Base-by-base conservation (phyloP, 129 eudicot genomes). In the Flaveria bidentis region DNA sequence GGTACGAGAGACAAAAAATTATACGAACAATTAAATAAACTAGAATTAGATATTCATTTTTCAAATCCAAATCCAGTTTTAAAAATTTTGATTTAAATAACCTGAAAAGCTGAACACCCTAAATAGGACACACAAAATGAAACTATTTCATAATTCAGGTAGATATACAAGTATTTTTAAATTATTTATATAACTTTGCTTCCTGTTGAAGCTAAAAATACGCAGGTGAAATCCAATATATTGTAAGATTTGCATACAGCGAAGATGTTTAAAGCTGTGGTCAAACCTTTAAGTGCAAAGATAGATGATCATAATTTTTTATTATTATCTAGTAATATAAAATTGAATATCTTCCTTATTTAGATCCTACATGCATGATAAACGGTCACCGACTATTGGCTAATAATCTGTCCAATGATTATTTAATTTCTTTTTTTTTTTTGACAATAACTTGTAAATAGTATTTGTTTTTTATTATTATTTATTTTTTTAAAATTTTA, bases 201-300 rank as follows among this genome's bases (percentile, higher is more conserved):
- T 76, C 36, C 47, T 4, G 30, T 30, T 39, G 63, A 65, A 65
- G 65, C 44, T n/a, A 49, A 64, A 49, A 76, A 76, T 49, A 49
- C 6, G 46, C 28, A n/a, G 8, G 4, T 28, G 18, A 62, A 28
- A 67, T 75, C 3, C 42, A 13, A 61, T 60, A 75, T 62, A 26
- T 26, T 17, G 23, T 1, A 55, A 26, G 58, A 41, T 70, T 33
- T 72, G 41, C 30, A 39, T 51, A 79, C 78, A 71, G 41, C 68
- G 46, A 71, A 72, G 49, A 79, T 63, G 47, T 33, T 20, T 25
- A 79, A 64, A 61, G 30, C 57, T 60, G 53, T 1, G 46, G 78
- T 85, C 84, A 75, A 82, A 82, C 82, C 63, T 85, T 85, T 78
- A 22, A 56, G 20, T 63, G 18, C 84, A 71, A 85, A 69, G 69